phyloP scores from a whole-genome alignment of 2,329 filamentous ascomycete species.

The Alternaria alternata region DNA sequence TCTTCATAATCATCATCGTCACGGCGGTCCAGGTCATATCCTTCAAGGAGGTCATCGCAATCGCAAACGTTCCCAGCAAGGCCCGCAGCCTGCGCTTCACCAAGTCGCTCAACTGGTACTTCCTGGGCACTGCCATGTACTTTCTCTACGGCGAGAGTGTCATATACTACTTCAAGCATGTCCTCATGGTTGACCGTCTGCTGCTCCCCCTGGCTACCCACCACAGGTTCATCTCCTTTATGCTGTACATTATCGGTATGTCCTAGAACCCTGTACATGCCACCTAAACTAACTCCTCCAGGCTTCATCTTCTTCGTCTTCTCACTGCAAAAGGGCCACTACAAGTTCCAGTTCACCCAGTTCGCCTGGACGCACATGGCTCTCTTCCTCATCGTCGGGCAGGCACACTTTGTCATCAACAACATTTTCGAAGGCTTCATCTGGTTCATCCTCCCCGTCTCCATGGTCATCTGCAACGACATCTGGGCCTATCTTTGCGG shows the following conservation, averaged over 20 bases:
- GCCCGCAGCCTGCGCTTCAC: conserved; percentile 91
- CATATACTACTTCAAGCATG: conserved; percentile 99
- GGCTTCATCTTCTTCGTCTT: conserved; percentile 98
- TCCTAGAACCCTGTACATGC: conserved; percentile 12
- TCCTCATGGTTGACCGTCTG: conserved; percentile 92
- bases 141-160: conserved; percentile 98
- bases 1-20: conserved; percentile 94
- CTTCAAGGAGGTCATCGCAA: conserved; percentile 99
- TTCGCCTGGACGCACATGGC: conserved; percentile 99
- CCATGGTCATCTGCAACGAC: conserved; percentile 97
- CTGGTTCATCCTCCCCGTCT: conserved; percentile 97
- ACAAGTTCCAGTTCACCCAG: conserved; percentile 98
- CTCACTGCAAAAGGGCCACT: conserved; percentile 92
- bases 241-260: conserved; percentile 95
- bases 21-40: conserved; percentile 95
- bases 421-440: conserved; percentile 99
- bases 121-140: conserved; percentile 98
- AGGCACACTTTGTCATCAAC: conserved; percentile 99
- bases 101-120: conserved; percentile 99
- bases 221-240: conserved; percentile 98
- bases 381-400: conserved; percentile 94
- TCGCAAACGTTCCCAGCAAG: conserved; percentile 91
- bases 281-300: conserved; percentile 52
- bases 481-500: conserved; percentile 98
- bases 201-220: conserved; percentile 93